Percentiles rank a stretch among this genome's conserved stretches.
phyloP scores from a whole-genome alignment of 352 stramenopile genomes.

The Pythium aquatile region DNA sequence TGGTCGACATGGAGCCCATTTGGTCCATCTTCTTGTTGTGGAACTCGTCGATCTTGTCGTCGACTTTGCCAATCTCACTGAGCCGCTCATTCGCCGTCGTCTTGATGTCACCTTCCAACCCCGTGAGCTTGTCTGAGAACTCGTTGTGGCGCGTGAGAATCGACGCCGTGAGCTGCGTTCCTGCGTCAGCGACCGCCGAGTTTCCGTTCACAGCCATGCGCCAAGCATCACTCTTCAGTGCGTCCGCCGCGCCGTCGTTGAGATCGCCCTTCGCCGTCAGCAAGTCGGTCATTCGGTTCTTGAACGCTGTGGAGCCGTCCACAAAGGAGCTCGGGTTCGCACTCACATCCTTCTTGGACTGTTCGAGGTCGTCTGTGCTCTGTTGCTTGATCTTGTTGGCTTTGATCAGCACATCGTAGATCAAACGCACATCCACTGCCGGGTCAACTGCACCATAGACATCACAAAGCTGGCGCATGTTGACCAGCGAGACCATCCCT shows the following conservation, averaged over 20 bases:
- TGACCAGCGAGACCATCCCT: not conserved
- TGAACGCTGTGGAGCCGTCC: not conserved
- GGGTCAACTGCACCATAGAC: not conserved
- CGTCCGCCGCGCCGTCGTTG: not conserved
- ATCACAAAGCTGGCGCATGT: constrained; percentile 10
- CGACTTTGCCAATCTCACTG: constrained; percentile 5
- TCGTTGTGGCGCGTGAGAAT: constrained; percentile 11
- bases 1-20: constrained; percentile 14
- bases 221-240: constrained; percentile 8
- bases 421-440: not conserved
- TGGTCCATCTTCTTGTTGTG: constrained; percentile 18
- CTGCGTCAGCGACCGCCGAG: constrained; percentile 5
- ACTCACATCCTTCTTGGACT: not conserved
- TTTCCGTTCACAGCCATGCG: constrained; percentile 11
- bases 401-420: constrained; percentile 14
- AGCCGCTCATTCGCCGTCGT: constrained; percentile 13
- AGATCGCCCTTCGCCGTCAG: constrained; percentile 2
- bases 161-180: not conserved
- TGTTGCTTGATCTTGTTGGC: not conserved
- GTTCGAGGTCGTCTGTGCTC: not conserved
- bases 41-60: constrained; percentile 10
- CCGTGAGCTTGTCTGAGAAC: constrained; percentile 13
- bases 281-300: constrained; percentile 5
- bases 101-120: constrained; percentile 8
- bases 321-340: not conserved